A percentile compares a stretch with the other conserved stretches of the same genome.
phyloP scores from a whole-genome alignment of 306 rosid species.

The Cotoneaster glaucophyllus region DNA sequence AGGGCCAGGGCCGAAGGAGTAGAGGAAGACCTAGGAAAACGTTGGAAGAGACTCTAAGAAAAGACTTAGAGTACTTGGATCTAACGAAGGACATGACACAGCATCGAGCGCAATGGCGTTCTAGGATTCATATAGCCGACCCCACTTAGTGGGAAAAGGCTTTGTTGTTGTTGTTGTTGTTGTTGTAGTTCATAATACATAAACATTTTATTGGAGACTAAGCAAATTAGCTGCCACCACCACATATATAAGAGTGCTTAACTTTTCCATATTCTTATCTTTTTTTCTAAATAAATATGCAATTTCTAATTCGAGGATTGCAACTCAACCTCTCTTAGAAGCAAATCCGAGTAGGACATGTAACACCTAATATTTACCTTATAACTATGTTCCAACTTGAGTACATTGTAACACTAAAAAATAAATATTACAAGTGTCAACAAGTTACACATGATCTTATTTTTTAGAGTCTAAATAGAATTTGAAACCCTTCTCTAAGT shows the following conservation, averaged over 20 bases:
- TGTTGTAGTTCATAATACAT: constrained; percentile 3
- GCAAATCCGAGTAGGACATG: not conserved
- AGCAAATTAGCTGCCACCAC: not conserved
- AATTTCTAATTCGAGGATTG: no score
- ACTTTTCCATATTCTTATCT: not conserved
- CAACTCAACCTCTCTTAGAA: not conserved
- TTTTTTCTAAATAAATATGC: not conserved
- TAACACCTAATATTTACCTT: not conserved
- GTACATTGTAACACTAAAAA: no score
- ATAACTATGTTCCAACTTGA: not conserved
- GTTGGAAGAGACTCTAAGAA: no score
- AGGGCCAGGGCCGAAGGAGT: no score
- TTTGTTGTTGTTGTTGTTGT: no score
- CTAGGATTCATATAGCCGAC: no score
- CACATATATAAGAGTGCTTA: not conserved
- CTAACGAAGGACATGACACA: no score
- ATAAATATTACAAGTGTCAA: not conserved
- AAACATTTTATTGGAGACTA: not conserved
- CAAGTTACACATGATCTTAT: no score
- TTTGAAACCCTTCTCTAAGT: not conserved
- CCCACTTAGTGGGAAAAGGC: no score
- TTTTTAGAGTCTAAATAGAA: not conserved
- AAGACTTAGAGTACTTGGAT: no score
- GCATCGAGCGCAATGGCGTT: no score
- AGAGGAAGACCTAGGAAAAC: no score